Percentiles rank a stretch among this genome's conserved stretches.
These are phyloP conservation scores for Myxozyma udenii DNA, from an alignment of 805 yeast genomes.

Conservation along the genomic window DNA sequence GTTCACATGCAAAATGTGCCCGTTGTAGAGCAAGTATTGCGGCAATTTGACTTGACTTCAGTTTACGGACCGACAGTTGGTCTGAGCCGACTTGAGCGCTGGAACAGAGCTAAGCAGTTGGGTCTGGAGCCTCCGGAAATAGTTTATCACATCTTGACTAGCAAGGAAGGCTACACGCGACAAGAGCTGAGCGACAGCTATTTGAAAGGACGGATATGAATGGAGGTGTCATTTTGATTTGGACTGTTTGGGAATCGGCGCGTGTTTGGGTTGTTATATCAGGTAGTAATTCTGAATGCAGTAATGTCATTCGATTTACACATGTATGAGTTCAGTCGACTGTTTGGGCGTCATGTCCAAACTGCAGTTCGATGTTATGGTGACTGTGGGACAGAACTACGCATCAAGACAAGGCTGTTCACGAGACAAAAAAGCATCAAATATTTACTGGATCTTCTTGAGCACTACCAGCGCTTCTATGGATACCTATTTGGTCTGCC, in stretches of 20 bases:
- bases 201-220: constrained; percentile 30
- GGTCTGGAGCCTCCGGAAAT: constrained; percentile 41
- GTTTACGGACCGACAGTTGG: constrained; percentile 44
- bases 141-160: constrained; percentile 35
- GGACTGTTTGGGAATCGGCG: not conserved
- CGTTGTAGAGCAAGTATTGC: constrained; percentile 36
- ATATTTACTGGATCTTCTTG: too few species aligned
- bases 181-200: constrained; percentile 15
- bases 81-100: constrained; percentile 40
- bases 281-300: too few species aligned
- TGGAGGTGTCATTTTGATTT: not conserved
- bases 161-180: constrained; percentile 21
- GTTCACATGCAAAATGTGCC: constrained; percentile 37
- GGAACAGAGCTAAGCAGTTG: constrained; percentile 40
- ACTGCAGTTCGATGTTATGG: too few species aligned
- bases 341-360: too few species aligned
- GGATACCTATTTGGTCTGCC: too few species aligned
- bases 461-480: too few species aligned
- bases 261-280: too few species aligned
- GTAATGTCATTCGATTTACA: too few species aligned
- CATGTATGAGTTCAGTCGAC: too few species aligned
- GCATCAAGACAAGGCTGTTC: too few species aligned
- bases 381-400: too few species aligned
- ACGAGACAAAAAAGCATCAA: too few species aligned
- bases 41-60: constrained; percentile 38